These are phyloP conservation scores for Aspergillus puulaauensis DNA, from an alignment of 2,329 filamentous ascomycete genomes.

Conservation along the genomic window DNA sequence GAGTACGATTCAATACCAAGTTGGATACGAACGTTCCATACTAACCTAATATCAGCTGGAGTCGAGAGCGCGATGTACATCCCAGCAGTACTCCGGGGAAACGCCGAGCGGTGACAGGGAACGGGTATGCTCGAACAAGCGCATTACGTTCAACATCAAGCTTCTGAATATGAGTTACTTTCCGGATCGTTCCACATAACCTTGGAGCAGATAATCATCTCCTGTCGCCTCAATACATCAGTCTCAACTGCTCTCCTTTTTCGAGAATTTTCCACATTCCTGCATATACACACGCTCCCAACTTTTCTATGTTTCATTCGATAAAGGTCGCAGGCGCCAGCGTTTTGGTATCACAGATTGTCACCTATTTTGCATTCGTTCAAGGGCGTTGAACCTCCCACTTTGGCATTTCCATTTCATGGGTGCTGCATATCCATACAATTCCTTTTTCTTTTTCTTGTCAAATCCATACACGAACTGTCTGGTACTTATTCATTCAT, in stretches of 20 bases:
- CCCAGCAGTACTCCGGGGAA: conserved; percentile 24
- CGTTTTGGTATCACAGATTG: conserved; percentile 21
- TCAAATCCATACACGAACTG: conserved; percentile 11
- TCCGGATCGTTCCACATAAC: not conserved
- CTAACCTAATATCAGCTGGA: conserved; percentile 31
- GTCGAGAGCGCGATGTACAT: conserved; percentile 32
- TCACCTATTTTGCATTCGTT: conserved; percentile 14
- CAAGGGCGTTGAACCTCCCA: conserved; percentile 13
- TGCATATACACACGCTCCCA: conserved; percentile 23
- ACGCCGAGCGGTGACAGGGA: conserved; percentile 30
- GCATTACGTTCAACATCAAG: conserved; percentile 41
- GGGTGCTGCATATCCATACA: conserved; percentile 12
- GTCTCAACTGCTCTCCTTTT: conserved; percentile 2
- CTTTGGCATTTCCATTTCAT: conserved; percentile 10
- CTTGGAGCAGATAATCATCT: not conserved
- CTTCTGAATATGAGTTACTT: conserved; percentile 21
- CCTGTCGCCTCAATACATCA: not conserved
- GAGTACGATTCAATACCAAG: conserved; percentile 37
- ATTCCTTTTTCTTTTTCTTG: not conserved
- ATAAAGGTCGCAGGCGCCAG: conserved; percentile 28
- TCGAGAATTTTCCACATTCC: not conserved
- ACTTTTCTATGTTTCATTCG: conserved; percentile 16
- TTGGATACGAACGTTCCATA: not conserved
- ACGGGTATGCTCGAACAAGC: conserved; percentile 41
- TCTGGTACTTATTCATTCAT: conserved; percentile 1